These are phyloP conservation scores for Monocercomonoides exilis DNA, from an alignment of 78 protist genomes.

Conservation along the genomic window DNA sequence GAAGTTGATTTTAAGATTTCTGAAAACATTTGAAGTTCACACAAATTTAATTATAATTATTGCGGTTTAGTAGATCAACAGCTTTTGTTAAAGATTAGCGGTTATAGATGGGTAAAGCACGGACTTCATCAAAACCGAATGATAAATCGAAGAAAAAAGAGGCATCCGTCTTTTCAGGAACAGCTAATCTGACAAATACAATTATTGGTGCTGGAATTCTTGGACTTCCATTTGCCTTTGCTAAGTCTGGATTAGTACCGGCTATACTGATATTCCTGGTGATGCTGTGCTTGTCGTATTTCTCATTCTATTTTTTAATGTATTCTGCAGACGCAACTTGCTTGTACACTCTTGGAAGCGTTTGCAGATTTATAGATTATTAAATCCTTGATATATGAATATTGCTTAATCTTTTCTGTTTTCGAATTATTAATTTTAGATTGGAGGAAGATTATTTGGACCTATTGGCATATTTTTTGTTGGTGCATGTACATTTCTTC, in stretches of 20 bases:
- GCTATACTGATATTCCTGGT: background rate
- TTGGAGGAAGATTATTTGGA: background rate
- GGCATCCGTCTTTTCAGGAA: background rate
- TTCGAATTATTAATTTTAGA: background rate
- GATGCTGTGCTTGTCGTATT: background rate
- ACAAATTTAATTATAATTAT: no score
- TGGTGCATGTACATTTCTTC: background rate
- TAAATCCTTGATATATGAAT: no score
- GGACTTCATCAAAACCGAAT: background rate
- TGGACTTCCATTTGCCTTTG: constrained; percentile 6
- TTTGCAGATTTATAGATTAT: background rate
- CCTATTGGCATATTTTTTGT: background rate
- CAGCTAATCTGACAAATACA: background rate
- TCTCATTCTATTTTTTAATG: background rate
- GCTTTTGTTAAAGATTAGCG: no score
- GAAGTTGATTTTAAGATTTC: no score
- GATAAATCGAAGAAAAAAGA: no score
- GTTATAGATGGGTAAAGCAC: background rate
- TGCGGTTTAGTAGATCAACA: no score
- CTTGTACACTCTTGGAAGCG: background rate
- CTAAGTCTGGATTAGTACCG: background rate
- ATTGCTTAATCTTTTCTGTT: background rate
- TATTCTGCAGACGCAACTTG: background rate
- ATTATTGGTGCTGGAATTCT: constrained; percentile 1
- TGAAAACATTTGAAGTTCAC: no score